Base-by-base conservation (phyloP, 1,284 basidiomycete genomes). In the Tetrapyrgos nigripes region DNA sequence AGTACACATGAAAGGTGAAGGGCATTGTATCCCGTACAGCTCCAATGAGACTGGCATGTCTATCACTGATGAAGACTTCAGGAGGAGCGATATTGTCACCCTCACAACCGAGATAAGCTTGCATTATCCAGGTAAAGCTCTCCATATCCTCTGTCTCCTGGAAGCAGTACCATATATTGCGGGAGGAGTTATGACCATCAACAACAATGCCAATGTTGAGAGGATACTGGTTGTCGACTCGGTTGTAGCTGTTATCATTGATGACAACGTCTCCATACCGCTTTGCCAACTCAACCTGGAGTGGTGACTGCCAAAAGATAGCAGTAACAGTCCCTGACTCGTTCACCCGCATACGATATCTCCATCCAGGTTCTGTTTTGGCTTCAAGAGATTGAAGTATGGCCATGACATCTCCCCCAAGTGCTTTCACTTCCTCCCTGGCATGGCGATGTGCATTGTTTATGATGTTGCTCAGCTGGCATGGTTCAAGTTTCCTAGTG, bases 151-250 rank as follows among this genome's bases (percentile, higher is more conserved):
- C 71, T 3, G 23, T 53, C 5, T 57, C 48, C 46, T 73, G 70
- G 11, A 75, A 52, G 3, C 65, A 65, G 59, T 73, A 69, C 63
- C 62, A 68, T 1, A 55, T 31, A 31, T 69, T 71, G 3, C 60
- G 61, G 1, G 63, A 65, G 11, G 50, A 56, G 1, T 58, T 61
- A 31, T 54, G 60, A 29, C 61, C 60, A 31, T 73, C 67, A 23
- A 73, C 67, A 3, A 62, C 57, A 31, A 76, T 66, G 10, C 69
- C 72, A 57, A 73, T 67, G 55, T 72, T 68, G n/a, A 73, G 61
- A 0, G 68, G 60, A 54, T 68, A 73, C 4, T 64, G 63, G 60
- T 67, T 68, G 17, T 66, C 59, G 57, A 74, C 74, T 2, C 66
- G 64, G 29, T 68, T 68, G 46, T 72, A 66, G 13, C 71, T 62